A percentile compares a stretch with the other conserved stretches of the same genome.
Conservation (phyloP, 2,329 filamentous ascomycete genomes). For the Seiridium unicorne region DNA sequence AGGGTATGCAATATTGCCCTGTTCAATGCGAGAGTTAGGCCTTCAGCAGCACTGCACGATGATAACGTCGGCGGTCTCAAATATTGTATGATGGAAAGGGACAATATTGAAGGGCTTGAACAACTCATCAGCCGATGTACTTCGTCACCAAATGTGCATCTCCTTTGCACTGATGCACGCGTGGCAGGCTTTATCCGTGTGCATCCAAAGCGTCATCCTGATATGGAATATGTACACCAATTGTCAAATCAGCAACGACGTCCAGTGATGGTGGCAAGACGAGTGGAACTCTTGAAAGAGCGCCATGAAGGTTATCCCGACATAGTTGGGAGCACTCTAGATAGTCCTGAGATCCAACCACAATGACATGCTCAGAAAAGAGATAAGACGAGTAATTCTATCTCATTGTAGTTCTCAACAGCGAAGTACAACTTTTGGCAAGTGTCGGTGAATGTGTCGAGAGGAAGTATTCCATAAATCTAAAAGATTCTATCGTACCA, state of each 20-base stretch:
- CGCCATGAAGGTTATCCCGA: constrained; percentile 22
- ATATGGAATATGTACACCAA: constrained; percentile 33
- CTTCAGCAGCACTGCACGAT: neutral
- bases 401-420: constrained; percentile 26
- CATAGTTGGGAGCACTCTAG: constrained; percentile 22
- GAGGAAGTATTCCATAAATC: constrained; percentile 30
- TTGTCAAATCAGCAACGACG: constrained; percentile 29
- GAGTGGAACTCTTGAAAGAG: constrained; percentile 26
- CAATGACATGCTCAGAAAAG: constrained; percentile 29
- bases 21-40: neutral
- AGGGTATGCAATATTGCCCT: constrained; percentile 33
- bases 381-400: constrained; percentile 33
- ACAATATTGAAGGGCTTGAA: neutral
- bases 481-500: constrained; percentile 23
- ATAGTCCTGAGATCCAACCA: constrained; percentile 19
- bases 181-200: neutral
- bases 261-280: constrained; percentile 30
- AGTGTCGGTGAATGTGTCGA: constrained; percentile 26
- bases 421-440: constrained; percentile 35
- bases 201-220: constrained; percentile 16
- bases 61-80: constrained; percentile 4
- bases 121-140: neutral
- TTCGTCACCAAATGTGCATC: neutral
- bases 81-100: neutral
- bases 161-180: neutral